Evolutionary conservation across 192 early-diverging fungal genomes (phyloP).

Genomic region (Coemansia sp.): DNA sequence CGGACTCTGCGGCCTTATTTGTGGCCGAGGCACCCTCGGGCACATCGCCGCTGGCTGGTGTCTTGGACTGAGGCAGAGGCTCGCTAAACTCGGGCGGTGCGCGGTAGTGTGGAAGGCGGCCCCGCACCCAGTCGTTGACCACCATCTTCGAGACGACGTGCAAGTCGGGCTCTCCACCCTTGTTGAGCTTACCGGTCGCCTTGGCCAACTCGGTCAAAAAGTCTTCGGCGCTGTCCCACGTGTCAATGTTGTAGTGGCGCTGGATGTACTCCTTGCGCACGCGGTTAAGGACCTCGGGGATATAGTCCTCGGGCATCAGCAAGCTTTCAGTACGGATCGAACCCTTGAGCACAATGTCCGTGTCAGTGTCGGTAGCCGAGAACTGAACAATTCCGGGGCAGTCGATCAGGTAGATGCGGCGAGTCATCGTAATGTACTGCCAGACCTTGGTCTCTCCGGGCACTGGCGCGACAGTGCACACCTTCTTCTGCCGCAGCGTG

Average conservation of each 20-base stretch:
- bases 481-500: conserved; percentile 92
- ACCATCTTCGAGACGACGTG: conserved; percentile 93
- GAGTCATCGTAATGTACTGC: conserved; percentile 99
- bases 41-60: neutral
- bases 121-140: conserved; percentile 97
- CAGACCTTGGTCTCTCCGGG: conserved; percentile 99
- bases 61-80: conserved; percentile 15
- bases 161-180: conserved; percentile 95
- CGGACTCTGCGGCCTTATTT: conserved; percentile 16
- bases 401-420: conserved; percentile 97
- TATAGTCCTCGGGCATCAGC: conserved; percentile 84
- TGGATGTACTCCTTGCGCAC: conserved; percentile 89
- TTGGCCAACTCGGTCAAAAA: conserved; percentile 88
- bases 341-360: conserved; percentile 96
- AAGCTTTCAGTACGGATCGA: conserved; percentile 94
- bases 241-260: conserved; percentile 86
- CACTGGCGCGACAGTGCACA: conserved; percentile 97
- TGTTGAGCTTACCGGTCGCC: conserved; percentile 87
- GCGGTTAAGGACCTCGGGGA: conserved; percentile 77
- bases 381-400: conserved; percentile 98
- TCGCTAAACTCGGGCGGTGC: conserved; percentile 67
- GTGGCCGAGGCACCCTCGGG: conserved; percentile 1
- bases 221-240: conserved; percentile 86
- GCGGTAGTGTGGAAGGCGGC: conserved; percentile 94
- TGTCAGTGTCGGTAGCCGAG: conserved; percentile 82